Evolutionary conservation across 2,329 filamentous ascomycete species (phyloP), one percentile per base, ranked within the genome.

Genomic region (Bipolaris sorokiniana): DNA sequence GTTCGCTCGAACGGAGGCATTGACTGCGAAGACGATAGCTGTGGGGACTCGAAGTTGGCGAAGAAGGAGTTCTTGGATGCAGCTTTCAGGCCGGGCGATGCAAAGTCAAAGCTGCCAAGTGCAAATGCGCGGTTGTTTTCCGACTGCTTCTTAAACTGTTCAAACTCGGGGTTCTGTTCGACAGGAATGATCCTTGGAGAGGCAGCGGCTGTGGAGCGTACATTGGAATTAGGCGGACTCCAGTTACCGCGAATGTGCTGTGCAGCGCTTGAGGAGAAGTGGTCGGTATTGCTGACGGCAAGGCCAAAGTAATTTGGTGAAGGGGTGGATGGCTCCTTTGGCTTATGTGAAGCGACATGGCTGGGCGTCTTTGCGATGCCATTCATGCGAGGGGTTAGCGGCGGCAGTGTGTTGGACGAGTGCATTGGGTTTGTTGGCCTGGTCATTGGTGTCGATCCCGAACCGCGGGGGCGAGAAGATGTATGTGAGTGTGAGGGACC

Each of bases 261-360:
- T 4, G 83, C 84, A 22, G 78, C 77, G 60, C 78, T 80, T 2
- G 88, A 89, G 51, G 88, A 87, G 59, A 87, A 83, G 22, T 84
- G 81, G 59, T 90, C 87, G 53, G 78, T 81, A 44, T 79, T 76
- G 18, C 85, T 75, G 61, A 91, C 79, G 28, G 87, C 81, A 58
- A 96, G 85, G 54, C 90, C 90, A 74, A 97, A 97, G 77, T 97
- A 97, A 74, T 93, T 96, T 11, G 92, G 91, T 72, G 91, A 94
- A 22, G 83, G 75, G 3, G 71, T 75, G 41, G 67, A 66, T 3
- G 70, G 66, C n/a, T 69, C 64, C 45, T 75, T 72, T 37, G 58
- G 56, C 54, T 59, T 67, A 13, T 68, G 58, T 16, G 54, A 53
- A 41, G 55, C 58, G 23, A 69, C 63, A 59, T 68, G 66, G 61